These are phyloP conservation scores for Chrysanthemum lavandulifolium DNA, from an alignment of 129 eudicot genomes.

Conservation along the genomic window DNA sequence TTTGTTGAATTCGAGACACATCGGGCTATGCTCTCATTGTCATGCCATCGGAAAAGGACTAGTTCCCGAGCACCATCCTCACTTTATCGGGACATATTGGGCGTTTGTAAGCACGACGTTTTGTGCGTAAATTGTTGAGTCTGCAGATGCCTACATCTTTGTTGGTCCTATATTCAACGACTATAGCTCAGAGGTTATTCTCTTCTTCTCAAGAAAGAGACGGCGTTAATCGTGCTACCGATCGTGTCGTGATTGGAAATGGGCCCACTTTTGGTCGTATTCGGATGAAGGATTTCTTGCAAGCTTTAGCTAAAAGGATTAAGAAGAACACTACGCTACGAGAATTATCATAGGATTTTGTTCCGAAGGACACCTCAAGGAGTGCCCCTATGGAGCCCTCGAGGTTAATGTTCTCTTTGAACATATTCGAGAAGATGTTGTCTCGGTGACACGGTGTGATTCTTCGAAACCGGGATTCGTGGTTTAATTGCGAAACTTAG, in stretches of 20 bases:
- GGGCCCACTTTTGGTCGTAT: conserved; percentile 72
- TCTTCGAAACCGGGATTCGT: no score
- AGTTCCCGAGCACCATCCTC: conserved; percentile 67
- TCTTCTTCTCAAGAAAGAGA: conserved; percentile 63
- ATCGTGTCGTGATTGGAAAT: conserved; percentile 54
- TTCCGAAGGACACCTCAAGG: conserved; percentile 58
- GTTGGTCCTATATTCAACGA: conserved; percentile 80
- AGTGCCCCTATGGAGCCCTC: conserved; percentile 55
- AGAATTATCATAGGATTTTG: conserved; percentile 65
- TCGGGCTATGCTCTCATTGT: conserved; percentile 58
- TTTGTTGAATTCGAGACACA: conserved; percentile 61
- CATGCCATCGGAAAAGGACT: conserved; percentile 68
- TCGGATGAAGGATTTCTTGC: conserved; percentile 65
- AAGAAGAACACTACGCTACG: conserved; percentile 50
- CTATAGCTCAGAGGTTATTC: conserved; percentile 81
- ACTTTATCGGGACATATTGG: conserved; percentile 76
- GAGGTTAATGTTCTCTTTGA: conserved; percentile 68
- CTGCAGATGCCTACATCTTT: conserved; percentile 76
- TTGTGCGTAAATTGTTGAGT: conserved; percentile 76
- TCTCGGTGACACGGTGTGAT: no score
- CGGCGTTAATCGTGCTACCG: conserved; percentile 69
- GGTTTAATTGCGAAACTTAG: no score
- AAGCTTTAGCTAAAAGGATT: conserved; percentile 50
- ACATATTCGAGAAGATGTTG: no score
- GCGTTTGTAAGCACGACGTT: conserved; percentile 73